A percentile compares a stretch with the other conserved stretches of the same genome.
Evolutionary conservation across 352 stramenopile genomes (phyloP).

Genomic region (Thalassiosira exigua): DNA sequence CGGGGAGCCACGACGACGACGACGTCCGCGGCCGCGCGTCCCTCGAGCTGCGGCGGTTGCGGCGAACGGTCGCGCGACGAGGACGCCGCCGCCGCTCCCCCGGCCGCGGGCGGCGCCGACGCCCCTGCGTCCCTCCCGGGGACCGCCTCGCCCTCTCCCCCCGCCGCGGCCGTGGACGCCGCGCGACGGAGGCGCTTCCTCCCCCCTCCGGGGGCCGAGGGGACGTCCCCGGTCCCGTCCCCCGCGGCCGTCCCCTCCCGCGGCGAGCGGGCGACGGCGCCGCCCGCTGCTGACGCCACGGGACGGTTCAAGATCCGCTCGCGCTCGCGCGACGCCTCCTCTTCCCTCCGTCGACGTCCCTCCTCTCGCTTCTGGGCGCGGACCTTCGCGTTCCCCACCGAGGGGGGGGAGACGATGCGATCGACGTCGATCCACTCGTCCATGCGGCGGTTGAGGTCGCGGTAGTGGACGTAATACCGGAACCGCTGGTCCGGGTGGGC

Average conservation of each 20-base stretch:
- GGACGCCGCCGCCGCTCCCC: conserved; percentile 6
- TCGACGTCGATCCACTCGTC: conserved; percentile 88
- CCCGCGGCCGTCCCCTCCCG: conserved; percentile 7
- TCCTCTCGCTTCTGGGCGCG: conserved; percentile 73
- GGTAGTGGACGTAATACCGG: conserved; percentile 88
- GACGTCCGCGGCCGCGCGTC: conserved; percentile 64
- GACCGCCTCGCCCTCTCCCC: not conserved
- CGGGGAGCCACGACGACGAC: conserved; percentile 86
- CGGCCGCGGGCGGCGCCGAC: conserved; percentile 1
- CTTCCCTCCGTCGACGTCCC: conserved; percentile 51
- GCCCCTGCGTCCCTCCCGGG: no score
- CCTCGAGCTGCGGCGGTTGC: conserved; percentile 3
- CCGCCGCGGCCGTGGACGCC: not conserved
- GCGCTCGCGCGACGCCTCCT: not conserved
- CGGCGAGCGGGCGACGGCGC: no score
- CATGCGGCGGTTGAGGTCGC: conserved; percentile 88
- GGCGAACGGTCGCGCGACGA: not conserved
- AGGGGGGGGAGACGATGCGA: conserved; percentile 84
- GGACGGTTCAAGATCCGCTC: conserved; percentile 41
- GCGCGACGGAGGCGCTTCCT: not conserved
- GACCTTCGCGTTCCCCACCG: conserved; percentile 84
- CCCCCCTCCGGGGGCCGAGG: not conserved
- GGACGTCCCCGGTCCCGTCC: not conserved
- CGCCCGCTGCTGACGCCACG: no score
- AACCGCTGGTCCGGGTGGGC: conserved; percentile 22